Conservation (phyloP, 805 yeast species). For the Candida hispaniensis region DNA sequence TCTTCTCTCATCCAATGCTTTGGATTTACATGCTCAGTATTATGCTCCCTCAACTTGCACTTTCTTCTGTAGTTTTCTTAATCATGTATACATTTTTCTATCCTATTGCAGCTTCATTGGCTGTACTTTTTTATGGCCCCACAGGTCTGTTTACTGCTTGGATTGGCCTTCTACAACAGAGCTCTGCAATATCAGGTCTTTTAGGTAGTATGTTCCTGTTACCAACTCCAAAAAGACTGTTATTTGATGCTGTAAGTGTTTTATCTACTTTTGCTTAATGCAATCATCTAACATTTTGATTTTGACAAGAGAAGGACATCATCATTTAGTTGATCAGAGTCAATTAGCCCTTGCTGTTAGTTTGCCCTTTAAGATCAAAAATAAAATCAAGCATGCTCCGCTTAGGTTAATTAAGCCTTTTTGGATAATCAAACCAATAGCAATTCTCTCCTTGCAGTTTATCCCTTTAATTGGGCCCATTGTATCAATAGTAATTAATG, state of each 20-base stretch:
- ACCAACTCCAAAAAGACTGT: conserved; percentile 37
- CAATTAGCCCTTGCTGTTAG: conserved; percentile 5
- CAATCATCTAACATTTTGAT: conserved; percentile 18
- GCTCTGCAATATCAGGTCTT: conserved; percentile 35
- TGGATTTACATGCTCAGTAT: conserved; percentile 40
- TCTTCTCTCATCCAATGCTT: conserved; percentile 32
- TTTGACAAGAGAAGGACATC: conserved; percentile 36
- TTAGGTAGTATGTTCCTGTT: conserved; percentile 35
- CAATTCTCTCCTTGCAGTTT: conserved; percentile 34
- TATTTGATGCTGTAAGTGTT: conserved; percentile 37
- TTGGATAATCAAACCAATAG: conserved; percentile 32
- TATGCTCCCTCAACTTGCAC: conserved; percentile 36
- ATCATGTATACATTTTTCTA: conserved; percentile 33
- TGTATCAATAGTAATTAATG: conserved; percentile 38
- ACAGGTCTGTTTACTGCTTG: conserved; percentile 39
- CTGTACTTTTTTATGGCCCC: conserved; percentile 40
- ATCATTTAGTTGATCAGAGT: conserved; percentile 33
- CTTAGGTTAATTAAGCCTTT: conserved; percentile 32
- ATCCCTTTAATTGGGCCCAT: conserved; percentile 55
- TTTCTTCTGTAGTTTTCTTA: conserved; percentile 32
- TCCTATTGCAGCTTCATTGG: conserved; percentile 37
- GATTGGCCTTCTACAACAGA: conserved; percentile 36
- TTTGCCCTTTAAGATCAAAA: conserved; percentile 27
- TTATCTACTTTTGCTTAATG: not conserved
- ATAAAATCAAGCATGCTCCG: conserved; percentile 31